Conservation (phyloP, 2,329 filamentous ascomycete genomes). For the Penicillium palitans region DNA sequence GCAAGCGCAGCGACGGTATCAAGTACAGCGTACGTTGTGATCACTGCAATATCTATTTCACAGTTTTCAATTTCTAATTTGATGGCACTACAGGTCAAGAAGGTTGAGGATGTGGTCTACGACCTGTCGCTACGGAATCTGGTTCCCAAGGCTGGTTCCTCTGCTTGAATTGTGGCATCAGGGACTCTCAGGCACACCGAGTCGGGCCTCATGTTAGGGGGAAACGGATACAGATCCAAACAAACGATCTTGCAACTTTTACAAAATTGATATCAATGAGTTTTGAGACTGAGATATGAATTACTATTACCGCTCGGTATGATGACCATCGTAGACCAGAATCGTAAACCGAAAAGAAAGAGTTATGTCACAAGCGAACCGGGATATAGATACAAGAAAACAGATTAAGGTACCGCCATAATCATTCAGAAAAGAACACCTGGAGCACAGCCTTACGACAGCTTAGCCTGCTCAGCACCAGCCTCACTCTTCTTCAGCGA, state of each 20-base stretch:
- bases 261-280: background rate
- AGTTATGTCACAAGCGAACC: constrained; percentile 8
- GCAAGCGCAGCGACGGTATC: constrained; percentile 85
- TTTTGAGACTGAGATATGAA: background rate
- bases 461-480: constrained; percentile 25
- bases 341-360: background rate
- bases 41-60: background rate
- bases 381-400: constrained; percentile 16
- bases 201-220: background rate
- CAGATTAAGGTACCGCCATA: background rate
- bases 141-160: constrained; percentile 54
- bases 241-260: background rate
- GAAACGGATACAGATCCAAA: background rate
- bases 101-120: constrained; percentile 97
- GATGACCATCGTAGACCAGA: background rate
- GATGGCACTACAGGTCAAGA: constrained; percentile 66
- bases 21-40: constrained; percentile 70
- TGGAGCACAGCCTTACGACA: constrained; percentile 11
- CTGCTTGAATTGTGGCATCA: constrained; percentile 12
- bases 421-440: background rate
- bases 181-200: background rate
- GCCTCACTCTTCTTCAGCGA: constrained; percentile 21
- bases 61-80: background rate
- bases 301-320: constrained; percentile 1
- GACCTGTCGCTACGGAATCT: constrained; percentile 86